Evolutionary conservation across 1,284 basidiomycete species (phyloP), one percentile per base, ranked within the genome.

Genomic region (Lentinula novae-zelandiae): DNA sequence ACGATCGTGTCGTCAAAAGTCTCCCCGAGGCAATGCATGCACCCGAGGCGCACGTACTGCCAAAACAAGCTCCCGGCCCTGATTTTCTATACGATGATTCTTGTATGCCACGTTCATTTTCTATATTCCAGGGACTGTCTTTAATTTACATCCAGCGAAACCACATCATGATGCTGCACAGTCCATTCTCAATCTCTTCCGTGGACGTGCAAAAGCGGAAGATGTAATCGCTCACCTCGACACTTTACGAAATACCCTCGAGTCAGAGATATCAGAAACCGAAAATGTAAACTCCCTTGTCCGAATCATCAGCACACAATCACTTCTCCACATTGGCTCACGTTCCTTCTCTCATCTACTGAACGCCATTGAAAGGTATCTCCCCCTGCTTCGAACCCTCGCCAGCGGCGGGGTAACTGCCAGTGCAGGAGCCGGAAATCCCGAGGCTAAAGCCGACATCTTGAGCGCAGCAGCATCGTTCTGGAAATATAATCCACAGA

Each of bases 341-440:
- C 89, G 96, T 17, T 98, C 95, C 1, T 98, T 99, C 79, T 98
- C 96, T 0, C 97, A 99, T 73, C 90, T 98, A 69, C 85, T 99
- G 65, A 99, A 99, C 73, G 95, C 96, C 6, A 94, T 98, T 64
- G 97, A 99, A 73, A 88, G 94, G 5, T 99, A 99, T 74, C 87
- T 98, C n/a, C 84, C 87, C 10, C 78, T 98, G 0, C 81, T 99
- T 7, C 90, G 95, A 17, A 83, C 82, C 57, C 77, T 98, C 49
- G 84, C 87, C 1, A 75, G 74, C 42, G 77, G 72, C 9, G 78
- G 78, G 10, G 70, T 71, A 17, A 74, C 76, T 33, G 74, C 72
- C 10, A 68, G 74, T 1, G 69, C 75, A 66, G 66, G 77, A 1
- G 46, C 78, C 13, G 78, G 83, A 1, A 82, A 78, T 62, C 67